Evolutionary conservation across 163 green algal species (phyloP).

Genomic region (Coccomyxa subellipsoidea): DNA sequence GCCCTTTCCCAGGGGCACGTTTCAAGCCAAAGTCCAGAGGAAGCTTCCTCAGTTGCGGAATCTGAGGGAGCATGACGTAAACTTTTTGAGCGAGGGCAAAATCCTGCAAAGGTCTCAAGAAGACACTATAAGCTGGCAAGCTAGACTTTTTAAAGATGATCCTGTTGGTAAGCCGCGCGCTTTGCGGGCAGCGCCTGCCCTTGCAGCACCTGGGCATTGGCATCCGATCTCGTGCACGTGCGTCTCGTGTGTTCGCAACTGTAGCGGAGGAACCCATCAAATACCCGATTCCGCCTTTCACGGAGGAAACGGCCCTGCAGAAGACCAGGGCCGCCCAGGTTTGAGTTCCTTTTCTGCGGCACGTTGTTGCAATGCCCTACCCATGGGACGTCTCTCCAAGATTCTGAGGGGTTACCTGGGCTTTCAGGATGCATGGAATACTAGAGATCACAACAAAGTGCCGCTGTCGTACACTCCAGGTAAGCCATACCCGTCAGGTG

Average conservation of each 20-base stretch:
- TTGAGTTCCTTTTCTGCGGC: no score
- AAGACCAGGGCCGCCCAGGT: conserved; percentile 36
- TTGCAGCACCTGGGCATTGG: not conserved
- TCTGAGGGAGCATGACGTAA: no score
- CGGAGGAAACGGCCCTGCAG: conserved; percentile 30
- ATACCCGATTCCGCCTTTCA: conserved; percentile 9
- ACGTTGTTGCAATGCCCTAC: no score
- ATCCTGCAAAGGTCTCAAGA: no score
- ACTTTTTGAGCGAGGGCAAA: no score
- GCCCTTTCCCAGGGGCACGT: no score
- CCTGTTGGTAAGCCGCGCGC: not conserved
- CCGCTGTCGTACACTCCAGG: conserved; percentile 42
- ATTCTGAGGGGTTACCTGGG: not conserved
- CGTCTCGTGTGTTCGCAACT: not conserved
- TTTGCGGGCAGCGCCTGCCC: not conserved
- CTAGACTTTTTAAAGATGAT: not conserved
- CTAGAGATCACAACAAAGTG: conserved; percentile 38
- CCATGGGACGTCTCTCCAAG: no score
- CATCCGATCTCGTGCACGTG: not conserved
- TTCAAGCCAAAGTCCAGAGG: no score
- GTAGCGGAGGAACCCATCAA: not conserved
- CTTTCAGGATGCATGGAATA: conserved; percentile 42
- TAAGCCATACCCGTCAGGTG: not conserved
- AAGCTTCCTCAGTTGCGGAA: no score
- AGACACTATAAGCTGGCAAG: no score